A percentile compares a stretch with the other conserved stretches of the same genome.
phyloP scores from a whole-genome alignment of 176 grass and related monocot species.

The Miscanthus lutarioriparius region DNA sequence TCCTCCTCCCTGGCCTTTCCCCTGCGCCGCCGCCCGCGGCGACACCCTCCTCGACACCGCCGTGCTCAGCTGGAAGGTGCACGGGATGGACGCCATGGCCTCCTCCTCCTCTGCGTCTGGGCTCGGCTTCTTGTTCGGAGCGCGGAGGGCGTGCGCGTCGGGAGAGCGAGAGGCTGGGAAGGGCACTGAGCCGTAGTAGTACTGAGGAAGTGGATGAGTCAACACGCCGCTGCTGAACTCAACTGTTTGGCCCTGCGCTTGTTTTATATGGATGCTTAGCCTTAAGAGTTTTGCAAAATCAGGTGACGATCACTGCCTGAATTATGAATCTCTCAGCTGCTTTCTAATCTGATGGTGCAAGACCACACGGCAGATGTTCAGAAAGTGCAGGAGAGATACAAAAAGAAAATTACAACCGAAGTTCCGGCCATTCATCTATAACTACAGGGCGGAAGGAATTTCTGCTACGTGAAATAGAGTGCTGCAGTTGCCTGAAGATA shows the following conservation, averaged over 20 bases:
- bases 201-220: constrained; percentile 40
- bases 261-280: not conserved
- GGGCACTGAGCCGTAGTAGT: not conserved
- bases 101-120: not conserved
- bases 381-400: not conserved
- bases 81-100: constrained; percentile 69
- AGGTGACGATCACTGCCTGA: not conserved
- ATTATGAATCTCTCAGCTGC: constrained; percentile 18
- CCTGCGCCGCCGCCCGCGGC: constrained; percentile 24
- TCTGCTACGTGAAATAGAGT: too few species aligned
- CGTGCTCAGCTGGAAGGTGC: constrained; percentile 54
- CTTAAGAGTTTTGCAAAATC: not conserved
- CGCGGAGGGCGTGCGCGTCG: not conserved
- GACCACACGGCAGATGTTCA: not conserved
- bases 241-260: not conserved
- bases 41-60: constrained; percentile 17
- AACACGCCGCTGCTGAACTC: not conserved
- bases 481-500: too few species aligned
- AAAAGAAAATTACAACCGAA: too few species aligned
- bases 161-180: constrained; percentile 49
- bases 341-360: not conserved
- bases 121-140: not conserved
- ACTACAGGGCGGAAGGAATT: too few species aligned
- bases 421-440: too few species aligned
- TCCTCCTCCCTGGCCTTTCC: not conserved